Conservation (phyloP, 1,284 basidiomycete genomes). For the Fomitopsis pinicola region DNA sequence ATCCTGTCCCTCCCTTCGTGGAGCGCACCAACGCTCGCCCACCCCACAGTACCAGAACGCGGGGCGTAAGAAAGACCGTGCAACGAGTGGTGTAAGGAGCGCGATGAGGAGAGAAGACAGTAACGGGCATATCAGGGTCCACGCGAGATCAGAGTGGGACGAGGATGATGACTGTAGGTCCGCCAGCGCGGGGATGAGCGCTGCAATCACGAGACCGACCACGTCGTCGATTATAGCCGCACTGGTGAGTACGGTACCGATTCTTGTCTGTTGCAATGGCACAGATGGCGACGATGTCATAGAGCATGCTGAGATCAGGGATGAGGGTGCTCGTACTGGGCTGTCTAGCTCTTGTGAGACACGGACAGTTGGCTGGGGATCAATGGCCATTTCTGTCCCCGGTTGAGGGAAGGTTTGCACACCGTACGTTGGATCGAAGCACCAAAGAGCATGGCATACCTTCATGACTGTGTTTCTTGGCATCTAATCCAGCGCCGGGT, state of each 20-base stretch:
- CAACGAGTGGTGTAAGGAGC: conserved; percentile 23
- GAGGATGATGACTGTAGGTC: background rate
- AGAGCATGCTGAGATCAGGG: background rate
- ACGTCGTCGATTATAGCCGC: conserved; percentile 55
- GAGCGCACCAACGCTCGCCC: conserved; percentile 24
- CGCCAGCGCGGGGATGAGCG: conserved; percentile 37
- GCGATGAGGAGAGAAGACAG: conserved; percentile 34
- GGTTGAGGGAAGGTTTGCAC: background rate
- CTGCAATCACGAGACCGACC: conserved; percentile 46
- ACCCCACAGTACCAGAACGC: conserved; percentile 18
- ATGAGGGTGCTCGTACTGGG: background rate
- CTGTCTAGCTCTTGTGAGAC: background rate
- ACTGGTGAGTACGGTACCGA: conserved; percentile 45
- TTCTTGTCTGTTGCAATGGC: conserved; percentile 37
- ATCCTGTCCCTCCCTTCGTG: conserved; percentile 10
- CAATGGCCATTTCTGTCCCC: background rate
- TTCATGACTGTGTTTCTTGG: background rate
- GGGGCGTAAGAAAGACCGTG: conserved; percentile 24
- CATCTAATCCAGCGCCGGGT: background rate
- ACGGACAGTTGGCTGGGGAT: background rate
- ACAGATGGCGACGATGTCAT: background rate
- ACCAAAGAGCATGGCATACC: background rate
- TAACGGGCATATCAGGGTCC: conserved; percentile 37
- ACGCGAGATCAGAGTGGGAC: conserved; percentile 17
- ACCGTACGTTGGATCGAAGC: background rate